Evolutionary conservation across 768 basidiomycete species (phyloP).

Genomic region (Termitomyces heimii): DNA sequence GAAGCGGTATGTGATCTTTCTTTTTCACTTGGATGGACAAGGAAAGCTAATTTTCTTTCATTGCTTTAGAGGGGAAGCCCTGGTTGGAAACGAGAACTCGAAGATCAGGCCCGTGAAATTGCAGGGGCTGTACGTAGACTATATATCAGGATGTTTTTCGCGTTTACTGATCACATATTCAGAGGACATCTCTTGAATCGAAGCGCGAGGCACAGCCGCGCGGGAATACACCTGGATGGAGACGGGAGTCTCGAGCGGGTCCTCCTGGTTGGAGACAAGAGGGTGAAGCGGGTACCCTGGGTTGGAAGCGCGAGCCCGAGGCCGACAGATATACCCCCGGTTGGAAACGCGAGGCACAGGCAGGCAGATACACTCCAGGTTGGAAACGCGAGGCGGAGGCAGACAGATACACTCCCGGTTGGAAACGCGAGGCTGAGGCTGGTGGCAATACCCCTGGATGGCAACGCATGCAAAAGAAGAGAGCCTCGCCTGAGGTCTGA

Average conservation of each 20-base stretch:
- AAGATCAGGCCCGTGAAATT: neutral
- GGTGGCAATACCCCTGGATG: neutral
- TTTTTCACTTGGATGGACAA: neutral
- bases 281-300: conserved; percentile 6
- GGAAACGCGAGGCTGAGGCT: conserved; percentile 11
- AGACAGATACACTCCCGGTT: neutral
- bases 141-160: neutral
- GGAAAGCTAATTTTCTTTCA: neutral
- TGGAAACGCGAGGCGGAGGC: conserved; percentile 5
- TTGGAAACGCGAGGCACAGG: conserved; percentile 9
- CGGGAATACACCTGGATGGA: neutral
- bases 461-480: conserved; percentile 5
- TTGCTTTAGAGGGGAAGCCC: conserved; percentile 4
- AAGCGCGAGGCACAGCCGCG: neutral
- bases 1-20: neutral
- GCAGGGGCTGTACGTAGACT: neutral
- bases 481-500: neutral
- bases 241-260: conserved; percentile 1
- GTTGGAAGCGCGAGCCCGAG: conserved; percentile 13
- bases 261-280: conserved; percentile 10
- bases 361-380: neutral
- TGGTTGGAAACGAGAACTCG: conserved; percentile 10
- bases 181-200: neutral
- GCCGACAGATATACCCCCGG: neutral
- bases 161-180: neutral